These are phyloP conservation scores for Stemphylium vesicarium DNA, from an alignment of 2,329 filamentous ascomycete species.

Conservation along the genomic window DNA sequence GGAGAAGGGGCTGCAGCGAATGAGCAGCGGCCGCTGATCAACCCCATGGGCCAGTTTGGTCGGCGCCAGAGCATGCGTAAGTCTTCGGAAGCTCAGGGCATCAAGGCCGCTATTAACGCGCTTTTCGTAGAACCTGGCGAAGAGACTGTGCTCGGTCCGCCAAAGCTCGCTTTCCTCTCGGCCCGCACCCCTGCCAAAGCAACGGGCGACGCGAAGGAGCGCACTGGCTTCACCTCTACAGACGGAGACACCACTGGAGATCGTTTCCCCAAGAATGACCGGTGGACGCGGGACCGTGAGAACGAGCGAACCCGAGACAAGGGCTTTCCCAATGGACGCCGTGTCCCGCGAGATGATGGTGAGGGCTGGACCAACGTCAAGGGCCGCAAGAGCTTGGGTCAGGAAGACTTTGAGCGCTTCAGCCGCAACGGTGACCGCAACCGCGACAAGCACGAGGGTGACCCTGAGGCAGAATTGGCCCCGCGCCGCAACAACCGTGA, in stretches of 20 bases:
- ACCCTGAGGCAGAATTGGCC: slow-evolving; percentile 53
- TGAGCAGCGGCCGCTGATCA: slow-evolving; percentile 40
- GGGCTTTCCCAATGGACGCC: slow-evolving; percentile 47
- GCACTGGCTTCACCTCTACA: slow-evolving; percentile 40
- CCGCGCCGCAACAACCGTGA: slow-evolving; percentile 68
- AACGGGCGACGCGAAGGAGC: slow-evolving; percentile 46
- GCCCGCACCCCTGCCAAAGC: slow-evolving; percentile 59
- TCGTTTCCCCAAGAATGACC: slow-evolving; percentile 45
- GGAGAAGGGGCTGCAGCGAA: slow-evolving; percentile 31
- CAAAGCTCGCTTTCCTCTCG: slow-evolving; percentile 82
- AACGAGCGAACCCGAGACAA: slow-evolving; percentile 47
- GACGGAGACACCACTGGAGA: slow-evolving; percentile 50
- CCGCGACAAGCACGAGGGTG: slow-evolving; percentile 54
- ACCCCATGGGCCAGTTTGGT: slow-evolving; percentile 48
- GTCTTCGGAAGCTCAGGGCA: slow-evolving; percentile 57
- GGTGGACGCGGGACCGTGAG: slow-evolving; percentile 53
- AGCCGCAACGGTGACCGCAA: slow-evolving; percentile 62
- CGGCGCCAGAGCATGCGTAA: slow-evolving; percentile 51
- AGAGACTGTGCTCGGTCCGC: slow-evolving; percentile 84
- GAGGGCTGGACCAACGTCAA: slow-evolving; percentile 79
- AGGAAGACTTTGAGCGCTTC: slow-evolving; percentile 74
- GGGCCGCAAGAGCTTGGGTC: slow-evolving; percentile 74
- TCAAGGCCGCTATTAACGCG: slow-evolving; percentile 39
- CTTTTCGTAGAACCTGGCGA: slow-evolving; percentile 65
- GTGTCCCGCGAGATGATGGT: slow-evolving; percentile 59